Evolutionary conservation across 139 green algal species (phyloP).

Genomic region (Pseudopediastrum boryanum): DNA sequence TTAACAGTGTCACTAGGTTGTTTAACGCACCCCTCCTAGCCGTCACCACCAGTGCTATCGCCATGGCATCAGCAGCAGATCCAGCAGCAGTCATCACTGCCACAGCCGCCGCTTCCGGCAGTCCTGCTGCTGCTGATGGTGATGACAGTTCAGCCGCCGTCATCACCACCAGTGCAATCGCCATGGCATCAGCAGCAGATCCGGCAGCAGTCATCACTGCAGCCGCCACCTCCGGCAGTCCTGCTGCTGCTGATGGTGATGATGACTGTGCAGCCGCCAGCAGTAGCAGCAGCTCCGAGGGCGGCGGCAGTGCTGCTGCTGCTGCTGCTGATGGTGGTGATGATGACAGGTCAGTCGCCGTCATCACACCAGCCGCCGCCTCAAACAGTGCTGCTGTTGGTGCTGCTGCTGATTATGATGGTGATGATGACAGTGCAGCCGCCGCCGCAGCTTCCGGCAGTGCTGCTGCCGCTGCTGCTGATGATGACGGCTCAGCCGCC

Average conservation of each 20-base stretch:
- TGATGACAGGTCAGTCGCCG: background rate
- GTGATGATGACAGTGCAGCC: background rate
- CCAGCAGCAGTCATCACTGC: background rate
- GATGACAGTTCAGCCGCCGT: background rate
- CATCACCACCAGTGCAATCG: constrained; percentile 59
- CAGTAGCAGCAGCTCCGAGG: no score
- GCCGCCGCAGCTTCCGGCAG: background rate
- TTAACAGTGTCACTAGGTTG: constrained; percentile 73
- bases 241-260: background rate
- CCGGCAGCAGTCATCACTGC: background rate
- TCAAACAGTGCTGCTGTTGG: background rate
- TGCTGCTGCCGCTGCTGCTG: no score
- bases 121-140: constrained; percentile 14
- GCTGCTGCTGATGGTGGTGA: background rate
- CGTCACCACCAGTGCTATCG: constrained; percentile 73
- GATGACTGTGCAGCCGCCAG: background rate
- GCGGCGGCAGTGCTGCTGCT: constrained; percentile 1
- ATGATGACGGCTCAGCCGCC: no score
- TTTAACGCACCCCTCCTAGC: constrained; percentile 77
- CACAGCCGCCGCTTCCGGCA: constrained; percentile 7
- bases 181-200: constrained; percentile 23
- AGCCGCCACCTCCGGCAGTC: background rate
- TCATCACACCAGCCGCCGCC: background rate
- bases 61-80: constrained; percentile 23
- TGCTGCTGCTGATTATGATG: background rate